Conservation (phyloP, 2,329 filamentous ascomycete species). For the Tolypocladium sp. region DNA sequence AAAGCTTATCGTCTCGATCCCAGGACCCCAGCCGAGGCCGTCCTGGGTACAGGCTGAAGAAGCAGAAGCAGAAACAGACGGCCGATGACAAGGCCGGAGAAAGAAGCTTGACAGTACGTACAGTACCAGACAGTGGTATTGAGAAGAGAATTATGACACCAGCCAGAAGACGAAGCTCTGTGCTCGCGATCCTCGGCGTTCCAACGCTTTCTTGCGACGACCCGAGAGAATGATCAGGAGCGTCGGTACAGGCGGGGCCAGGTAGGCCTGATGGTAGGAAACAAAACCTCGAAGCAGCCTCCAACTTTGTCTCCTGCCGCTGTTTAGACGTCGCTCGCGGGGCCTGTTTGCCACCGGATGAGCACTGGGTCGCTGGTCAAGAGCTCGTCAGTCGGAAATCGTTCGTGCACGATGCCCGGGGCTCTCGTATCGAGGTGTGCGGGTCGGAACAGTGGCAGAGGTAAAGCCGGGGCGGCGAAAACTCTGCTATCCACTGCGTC, state of each 20-base stretch:
- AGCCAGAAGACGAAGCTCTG: conserved; percentile 53
- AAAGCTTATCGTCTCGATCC: conserved; percentile 9
- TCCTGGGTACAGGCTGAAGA: conserved; percentile 9
- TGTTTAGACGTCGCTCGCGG: neutral
- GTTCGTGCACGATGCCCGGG: neutral
- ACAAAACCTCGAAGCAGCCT: neutral
- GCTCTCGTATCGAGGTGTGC: neutral
- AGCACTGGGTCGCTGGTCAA: neutral
- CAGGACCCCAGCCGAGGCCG: conserved; percentile 1
- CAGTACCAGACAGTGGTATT: conserved; percentile 28
- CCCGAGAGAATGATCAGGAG: conserved; percentile 5
- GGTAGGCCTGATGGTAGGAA: conserved; percentile 2
- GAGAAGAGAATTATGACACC: conserved; percentile 3
- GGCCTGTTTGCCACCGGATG: neutral
- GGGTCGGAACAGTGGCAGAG: neutral
- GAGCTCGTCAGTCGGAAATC: neutral
- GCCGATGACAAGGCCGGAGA: conserved; percentile 4
- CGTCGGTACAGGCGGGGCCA: conserved; percentile 2
- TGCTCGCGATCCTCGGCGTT: conserved; percentile 36
- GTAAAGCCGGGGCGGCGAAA: neutral
- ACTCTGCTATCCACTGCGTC: neutral
- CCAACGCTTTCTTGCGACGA: conserved; percentile 5
- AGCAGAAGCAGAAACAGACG: neutral
- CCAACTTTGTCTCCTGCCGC: neutral
- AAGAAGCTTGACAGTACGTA: conserved; percentile 41